Conservation (phyloP, 345 rosid species). For the Heritiera fomes region DNA sequence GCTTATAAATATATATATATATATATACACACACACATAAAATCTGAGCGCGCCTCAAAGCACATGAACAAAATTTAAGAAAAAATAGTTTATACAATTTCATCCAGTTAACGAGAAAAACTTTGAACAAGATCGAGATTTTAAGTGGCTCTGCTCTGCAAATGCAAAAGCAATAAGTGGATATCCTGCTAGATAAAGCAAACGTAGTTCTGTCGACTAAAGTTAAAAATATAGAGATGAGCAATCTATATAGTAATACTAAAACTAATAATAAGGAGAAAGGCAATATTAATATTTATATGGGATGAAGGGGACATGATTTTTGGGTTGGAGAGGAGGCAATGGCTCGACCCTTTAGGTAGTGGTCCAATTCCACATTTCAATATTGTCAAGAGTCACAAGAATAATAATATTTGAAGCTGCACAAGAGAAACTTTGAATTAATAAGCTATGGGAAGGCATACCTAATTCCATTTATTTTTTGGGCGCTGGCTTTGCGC, state of each 20-base stretch:
- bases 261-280: too few species aligned
- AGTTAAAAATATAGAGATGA: background rate
- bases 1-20: too few species aligned
- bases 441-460: background rate
- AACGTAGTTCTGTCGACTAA: background rate
- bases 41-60: too few species aligned
- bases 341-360: background rate
- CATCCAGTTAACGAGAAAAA: background rate
- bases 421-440: background rate
- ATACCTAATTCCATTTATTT: conserved; percentile 9
- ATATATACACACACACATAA: too few species aligned
- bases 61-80: background rate
- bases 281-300: too few species aligned
- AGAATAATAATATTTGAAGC: background rate
- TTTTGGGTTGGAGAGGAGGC: background rate
- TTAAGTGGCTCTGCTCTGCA: background rate
- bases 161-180: background rate
- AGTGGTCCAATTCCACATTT: conserved; percentile 4
- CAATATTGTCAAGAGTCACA: background rate
- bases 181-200: background rate
- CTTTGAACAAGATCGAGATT: background rate
- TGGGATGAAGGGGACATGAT: background rate
- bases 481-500: background rate
- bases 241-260: background rate
- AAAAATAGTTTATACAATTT: background rate